A percentile compares a stretch with the other conserved stretches of the same genome.
Conservation (phyloP, 1,284 basidiomycete species). For the Boletus mariae region DNA sequence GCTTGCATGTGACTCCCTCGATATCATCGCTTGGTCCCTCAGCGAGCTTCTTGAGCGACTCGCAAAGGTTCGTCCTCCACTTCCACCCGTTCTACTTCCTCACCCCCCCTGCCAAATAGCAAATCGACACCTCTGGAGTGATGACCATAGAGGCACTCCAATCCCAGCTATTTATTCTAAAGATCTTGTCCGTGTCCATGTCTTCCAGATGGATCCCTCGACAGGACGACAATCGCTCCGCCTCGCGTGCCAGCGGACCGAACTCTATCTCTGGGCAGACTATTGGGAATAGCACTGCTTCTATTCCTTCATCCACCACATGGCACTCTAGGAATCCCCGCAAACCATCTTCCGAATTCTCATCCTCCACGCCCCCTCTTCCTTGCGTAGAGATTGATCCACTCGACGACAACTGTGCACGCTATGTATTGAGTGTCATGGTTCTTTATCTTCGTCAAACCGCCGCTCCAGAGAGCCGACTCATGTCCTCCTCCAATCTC, state of each 20-base stretch:
- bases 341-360: conserved; percentile 39
- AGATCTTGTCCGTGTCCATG: conserved; percentile 77
- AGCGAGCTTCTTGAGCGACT: conserved; percentile 73
- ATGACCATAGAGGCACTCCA: conserved; percentile 75
- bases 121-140: conserved; percentile 49
- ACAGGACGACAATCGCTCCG: conserved; percentile 39
- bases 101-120: conserved; percentile 34
- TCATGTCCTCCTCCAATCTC: conserved; percentile 59
- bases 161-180: conserved; percentile 86
- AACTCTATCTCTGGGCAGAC: conserved; percentile 24
- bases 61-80: conserved; percentile 56
- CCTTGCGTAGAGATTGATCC: conserved; percentile 68
- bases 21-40: conserved; percentile 77
- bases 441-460: conserved; percentile 79
- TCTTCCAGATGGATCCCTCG: conserved; percentile 67
- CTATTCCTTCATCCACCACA: conserved; percentile 15
- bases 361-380: conserved; percentile 36
- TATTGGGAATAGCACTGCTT: conserved; percentile 10
- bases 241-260: conserved; percentile 41
- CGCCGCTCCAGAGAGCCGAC: conserved; percentile 51
- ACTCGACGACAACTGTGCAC: conserved; percentile 84
- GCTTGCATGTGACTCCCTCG: conserved; percentile 69
- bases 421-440: conserved; percentile 81
- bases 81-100: not conserved
- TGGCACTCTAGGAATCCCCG: conserved; percentile 33